Conservation (phyloP, 495 filamentous ascomycete species). For the Talaromyces trachyspermus region DNA sequence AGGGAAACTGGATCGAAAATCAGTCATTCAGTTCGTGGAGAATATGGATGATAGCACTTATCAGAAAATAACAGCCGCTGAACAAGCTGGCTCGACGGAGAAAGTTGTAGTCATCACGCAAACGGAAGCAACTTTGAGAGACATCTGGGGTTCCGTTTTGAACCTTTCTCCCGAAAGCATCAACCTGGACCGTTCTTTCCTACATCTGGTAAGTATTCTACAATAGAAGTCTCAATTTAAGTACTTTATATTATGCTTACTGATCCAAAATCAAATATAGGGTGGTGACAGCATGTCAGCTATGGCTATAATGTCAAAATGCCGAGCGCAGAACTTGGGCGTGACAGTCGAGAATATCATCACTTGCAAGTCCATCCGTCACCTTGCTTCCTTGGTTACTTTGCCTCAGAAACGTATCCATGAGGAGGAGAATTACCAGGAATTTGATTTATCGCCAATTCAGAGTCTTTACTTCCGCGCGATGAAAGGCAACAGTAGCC, state of each 20-base stretch:
- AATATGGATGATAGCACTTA: slow-evolving; percentile 11
- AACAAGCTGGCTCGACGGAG: background rate
- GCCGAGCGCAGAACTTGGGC: slow-evolving; percentile 13
- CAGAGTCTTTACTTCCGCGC: slow-evolving; percentile 24
- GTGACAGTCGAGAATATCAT: slow-evolving; percentile 22
- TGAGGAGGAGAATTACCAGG: slow-evolving; percentile 9
- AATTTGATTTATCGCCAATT: slow-evolving; percentile 17
- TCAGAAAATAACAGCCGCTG: slow-evolving; percentile 4
- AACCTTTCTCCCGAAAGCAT: slow-evolving; percentile 20
- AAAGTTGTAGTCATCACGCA: slow-evolving; percentile 9
- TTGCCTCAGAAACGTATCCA: slow-evolving; percentile 7
- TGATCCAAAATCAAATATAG: background rate
- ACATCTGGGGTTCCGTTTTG: slow-evolving; percentile 32
- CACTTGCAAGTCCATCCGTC: slow-evolving; percentile 14
- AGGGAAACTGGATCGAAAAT: slow-evolving; percentile 34
- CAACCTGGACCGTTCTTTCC: slow-evolving; percentile 43
- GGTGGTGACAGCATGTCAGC: slow-evolving; percentile 44
- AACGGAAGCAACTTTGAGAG: slow-evolving; percentile 17
- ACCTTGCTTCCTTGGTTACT: slow-evolving; percentile 15
- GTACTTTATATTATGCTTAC: background rate
- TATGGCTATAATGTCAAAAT: slow-evolving; percentile 32
- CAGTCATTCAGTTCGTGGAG: slow-evolving; percentile 13
- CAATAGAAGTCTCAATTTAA: background rate
- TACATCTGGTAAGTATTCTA: slow-evolving; percentile 19
- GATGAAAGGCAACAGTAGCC: slow-evolving; percentile 16